phyloP scores from a whole-genome alignment of 495 filamentous ascomycete species.

The Neurospora sp. region DNA sequence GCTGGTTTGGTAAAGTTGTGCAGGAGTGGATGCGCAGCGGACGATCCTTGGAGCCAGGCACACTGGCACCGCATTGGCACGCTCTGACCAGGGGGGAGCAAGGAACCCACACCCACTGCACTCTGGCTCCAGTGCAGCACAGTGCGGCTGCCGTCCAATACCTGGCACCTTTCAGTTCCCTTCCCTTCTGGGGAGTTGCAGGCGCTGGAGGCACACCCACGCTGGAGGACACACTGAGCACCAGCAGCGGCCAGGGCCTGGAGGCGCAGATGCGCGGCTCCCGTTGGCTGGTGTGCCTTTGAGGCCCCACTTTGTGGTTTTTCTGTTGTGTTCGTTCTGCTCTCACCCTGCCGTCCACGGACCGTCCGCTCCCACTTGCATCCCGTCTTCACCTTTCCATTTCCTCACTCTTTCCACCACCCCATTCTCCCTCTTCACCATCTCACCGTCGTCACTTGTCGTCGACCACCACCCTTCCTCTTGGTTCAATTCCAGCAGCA shows the following conservation, averaged over 20 bases:
- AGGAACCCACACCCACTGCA: neutral
- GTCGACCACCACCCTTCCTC: conserved; percentile 19
- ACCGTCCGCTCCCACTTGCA: neutral
- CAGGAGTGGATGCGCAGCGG: neutral
- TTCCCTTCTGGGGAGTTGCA: neutral
- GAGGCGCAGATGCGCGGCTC: conserved; percentile 48
- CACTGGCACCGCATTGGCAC: neutral
- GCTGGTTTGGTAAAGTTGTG: neutral
- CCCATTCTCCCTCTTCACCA: conserved; percentile 9
- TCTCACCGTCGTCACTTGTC: conserved; percentile 9
- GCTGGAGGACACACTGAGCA: neutral
- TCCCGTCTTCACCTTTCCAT: conserved; percentile 7
- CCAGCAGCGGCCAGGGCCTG: conserved; percentile 37
- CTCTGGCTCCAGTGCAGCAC: neutral
- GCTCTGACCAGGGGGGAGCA: neutral
- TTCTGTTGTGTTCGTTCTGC: neutral
- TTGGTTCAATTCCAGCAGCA: conserved; percentile 40
- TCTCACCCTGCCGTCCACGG: neutral
- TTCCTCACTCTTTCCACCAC: conserved; percentile 7
- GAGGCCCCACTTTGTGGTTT: neutral
- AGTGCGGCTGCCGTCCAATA: neutral
- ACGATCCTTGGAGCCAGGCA: neutral
- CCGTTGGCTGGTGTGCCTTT: neutral
- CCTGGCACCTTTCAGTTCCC: neutral
- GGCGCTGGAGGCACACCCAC: neutral